phyloP scores from a whole-genome alignment of 2,329 filamentous ascomycete genomes.

The Botryotinia convoluta region DNA sequence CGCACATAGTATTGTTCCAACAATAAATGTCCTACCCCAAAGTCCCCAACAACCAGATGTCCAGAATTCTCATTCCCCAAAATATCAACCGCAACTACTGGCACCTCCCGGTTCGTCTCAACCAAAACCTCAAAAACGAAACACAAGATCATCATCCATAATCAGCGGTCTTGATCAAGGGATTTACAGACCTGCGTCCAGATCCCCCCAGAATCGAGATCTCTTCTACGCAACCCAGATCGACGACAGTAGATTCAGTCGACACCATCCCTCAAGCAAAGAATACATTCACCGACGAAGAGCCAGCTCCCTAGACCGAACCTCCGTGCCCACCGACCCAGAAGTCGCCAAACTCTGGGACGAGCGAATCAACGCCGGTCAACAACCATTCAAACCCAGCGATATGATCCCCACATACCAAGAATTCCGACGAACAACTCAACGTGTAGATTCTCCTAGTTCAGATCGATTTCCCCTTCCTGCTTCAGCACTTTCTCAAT shows the following conservation, averaged over 20 bases:
- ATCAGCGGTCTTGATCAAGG: not conserved
- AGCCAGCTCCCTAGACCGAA: not conserved
- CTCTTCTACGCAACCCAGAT: constrained; percentile 6
- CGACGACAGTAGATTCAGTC: not conserved
- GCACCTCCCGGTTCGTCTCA: not conserved
- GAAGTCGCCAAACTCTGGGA: not conserved
- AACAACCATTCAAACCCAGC: not conserved
- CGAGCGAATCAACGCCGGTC: not conserved
- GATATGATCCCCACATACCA: not conserved
- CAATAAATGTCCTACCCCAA: not conserved
- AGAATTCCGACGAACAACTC: constrained; percentile 1
- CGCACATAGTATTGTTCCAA: not conserved
- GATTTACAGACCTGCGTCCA: not conserved
- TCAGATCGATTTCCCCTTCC: not conserved
- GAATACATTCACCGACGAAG: not conserved
- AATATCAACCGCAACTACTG: not conserved
- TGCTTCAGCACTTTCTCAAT: not conserved
- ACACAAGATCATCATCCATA: not conserved
- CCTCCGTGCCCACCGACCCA: not conserved
- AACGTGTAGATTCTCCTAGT: not conserved
- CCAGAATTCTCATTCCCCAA: not conserved
- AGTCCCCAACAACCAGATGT: not conserved
- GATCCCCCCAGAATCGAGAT: not conserved
- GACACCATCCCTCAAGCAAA: not conserved
- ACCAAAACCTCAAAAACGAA: not conserved